A percentile compares a stretch with the other conserved stretches of the same genome.
phyloP scores from a whole-genome alignment of 495 filamentous ascomycete species.

The Apodospora peruviana region DNA sequence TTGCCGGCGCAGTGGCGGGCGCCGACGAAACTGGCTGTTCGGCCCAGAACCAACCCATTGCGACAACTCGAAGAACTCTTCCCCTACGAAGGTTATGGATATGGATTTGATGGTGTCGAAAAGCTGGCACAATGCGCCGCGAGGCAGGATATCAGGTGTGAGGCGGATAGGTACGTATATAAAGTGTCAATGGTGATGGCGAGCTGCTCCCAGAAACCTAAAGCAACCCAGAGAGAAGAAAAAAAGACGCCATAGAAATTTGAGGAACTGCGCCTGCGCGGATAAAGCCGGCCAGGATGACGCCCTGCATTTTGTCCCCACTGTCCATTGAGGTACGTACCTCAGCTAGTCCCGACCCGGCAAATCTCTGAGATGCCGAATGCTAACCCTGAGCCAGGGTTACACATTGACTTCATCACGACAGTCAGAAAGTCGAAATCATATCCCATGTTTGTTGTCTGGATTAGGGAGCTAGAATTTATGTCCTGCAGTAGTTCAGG shows the following conservation, averaged over 20 bases:
- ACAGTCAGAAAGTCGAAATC: too few species aligned
- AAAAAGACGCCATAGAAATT: constrained; percentile 8
- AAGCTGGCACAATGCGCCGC: not conserved
- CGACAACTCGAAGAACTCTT: not conserved
- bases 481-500: too few species aligned
- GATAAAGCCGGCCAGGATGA: constrained; percentile 8
- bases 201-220: not conserved
- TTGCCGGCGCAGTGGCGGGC: constrained; percentile 21
- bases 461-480: too few species aligned
- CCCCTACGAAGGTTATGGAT: too few species aligned
- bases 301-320: constrained; percentile 7
- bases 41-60: constrained; percentile 99
- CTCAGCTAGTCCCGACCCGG: too few species aligned
- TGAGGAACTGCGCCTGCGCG: not conserved
- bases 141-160: not conserved
- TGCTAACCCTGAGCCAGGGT: too few species aligned
- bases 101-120: not conserved
- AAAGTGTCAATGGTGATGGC: not conserved
- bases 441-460: too few species aligned
- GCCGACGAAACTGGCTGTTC: constrained; percentile 53
- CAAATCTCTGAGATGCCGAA: too few species aligned
- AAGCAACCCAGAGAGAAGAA: constrained; percentile 6
- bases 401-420: too few species aligned
- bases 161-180: not conserved
- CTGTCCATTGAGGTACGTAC: not conserved